Evolutionary conservation across 2,329 filamentous ascomycete species (phyloP).

Genomic region (Ustulina deusta): DNA sequence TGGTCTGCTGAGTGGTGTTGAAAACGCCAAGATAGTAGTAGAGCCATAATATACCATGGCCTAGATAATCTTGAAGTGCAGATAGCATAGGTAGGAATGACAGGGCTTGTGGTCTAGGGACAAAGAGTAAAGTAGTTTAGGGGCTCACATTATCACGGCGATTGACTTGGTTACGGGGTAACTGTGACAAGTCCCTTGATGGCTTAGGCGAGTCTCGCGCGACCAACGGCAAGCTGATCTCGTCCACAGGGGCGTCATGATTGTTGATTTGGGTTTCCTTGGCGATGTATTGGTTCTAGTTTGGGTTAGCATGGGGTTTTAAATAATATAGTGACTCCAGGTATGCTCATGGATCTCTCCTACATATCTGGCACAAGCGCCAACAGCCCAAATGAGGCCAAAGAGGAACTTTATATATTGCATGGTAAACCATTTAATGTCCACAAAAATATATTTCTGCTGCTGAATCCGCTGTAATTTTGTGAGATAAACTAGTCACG

Average conservation of each 20-base stretch:
- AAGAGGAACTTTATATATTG: constrained; percentile 6
- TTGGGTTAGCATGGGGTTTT: background rate
- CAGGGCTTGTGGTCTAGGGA: background rate
- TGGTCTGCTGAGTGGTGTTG: background rate
- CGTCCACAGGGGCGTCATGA: background rate
- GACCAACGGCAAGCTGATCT: background rate
- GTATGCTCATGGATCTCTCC: constrained; percentile 6
- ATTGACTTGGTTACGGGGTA: background rate
- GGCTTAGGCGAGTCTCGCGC: background rate
- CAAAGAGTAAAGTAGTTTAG: background rate
- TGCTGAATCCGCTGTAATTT: background rate
- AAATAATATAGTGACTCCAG: too few species aligned
- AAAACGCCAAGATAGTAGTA: background rate
- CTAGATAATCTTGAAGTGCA: too few species aligned
- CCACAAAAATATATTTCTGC: background rate
- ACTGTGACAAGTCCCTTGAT: background rate
- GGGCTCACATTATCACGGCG: constrained; percentile 34
- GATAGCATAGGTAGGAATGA: background rate
- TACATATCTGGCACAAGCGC: constrained; percentile 22
- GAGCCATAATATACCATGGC: too few species aligned
- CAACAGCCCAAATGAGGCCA: constrained; percentile 14
- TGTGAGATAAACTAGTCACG: background rate
- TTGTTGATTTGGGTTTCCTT: background rate
- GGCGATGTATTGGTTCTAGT: background rate
- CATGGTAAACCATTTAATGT: constrained; percentile 13